A percentile compares a stretch with the other conserved stretches of the same genome.
phyloP scores from a whole-genome alignment of 495 filamentous ascomycete genomes.

The Hapsidospora chrysogenum region DNA sequence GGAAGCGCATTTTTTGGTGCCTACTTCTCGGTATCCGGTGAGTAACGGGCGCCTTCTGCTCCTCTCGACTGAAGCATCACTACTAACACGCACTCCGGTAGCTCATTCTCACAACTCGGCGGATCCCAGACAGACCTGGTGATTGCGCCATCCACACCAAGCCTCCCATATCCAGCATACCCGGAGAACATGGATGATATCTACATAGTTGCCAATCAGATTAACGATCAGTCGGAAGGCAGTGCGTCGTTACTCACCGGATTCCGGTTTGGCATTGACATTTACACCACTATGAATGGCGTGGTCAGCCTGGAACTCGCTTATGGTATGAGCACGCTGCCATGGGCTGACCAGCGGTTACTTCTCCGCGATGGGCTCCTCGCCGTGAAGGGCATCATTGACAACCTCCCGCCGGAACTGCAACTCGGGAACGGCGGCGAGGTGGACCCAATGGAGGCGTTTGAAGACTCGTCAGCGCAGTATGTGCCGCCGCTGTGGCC shows the following conservation, averaged over 20 bases:
- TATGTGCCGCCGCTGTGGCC: conserved; percentile 21
- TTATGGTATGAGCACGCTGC: conserved; percentile 50
- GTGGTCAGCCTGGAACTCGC: conserved; percentile 55
- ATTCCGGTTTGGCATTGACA: conserved; percentile 59
- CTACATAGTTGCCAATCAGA: conserved; percentile 45
- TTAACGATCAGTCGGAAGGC: conserved; percentile 44
- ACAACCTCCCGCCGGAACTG: conserved; percentile 44
- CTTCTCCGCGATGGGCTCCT: conserved; percentile 44
- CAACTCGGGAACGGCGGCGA: conserved; percentile 20
- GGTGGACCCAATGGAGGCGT: conserved; percentile 8
- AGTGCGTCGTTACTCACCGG: conserved; percentile 47
- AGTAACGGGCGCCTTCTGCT: neutral
- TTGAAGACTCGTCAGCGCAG: conserved; percentile 13
- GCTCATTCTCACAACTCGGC: conserved; percentile 54
- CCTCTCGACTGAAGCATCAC: neutral
- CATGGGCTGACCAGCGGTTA: conserved; percentile 54
- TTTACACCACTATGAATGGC: conserved; percentile 54
- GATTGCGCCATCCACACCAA: conserved; percentile 53
- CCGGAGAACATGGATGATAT: conserved; percentile 68
- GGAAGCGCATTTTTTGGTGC: conserved; percentile 64
- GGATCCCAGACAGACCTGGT: conserved; percentile 43
- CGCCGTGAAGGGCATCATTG: conserved; percentile 40
- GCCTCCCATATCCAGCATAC: conserved; percentile 62
- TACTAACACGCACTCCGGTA: conserved; percentile 8
- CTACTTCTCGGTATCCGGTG: conserved; percentile 48